phyloP scores from a whole-genome alignment of 129 eudicot species.

The Flaveria bidentis region DNA sequence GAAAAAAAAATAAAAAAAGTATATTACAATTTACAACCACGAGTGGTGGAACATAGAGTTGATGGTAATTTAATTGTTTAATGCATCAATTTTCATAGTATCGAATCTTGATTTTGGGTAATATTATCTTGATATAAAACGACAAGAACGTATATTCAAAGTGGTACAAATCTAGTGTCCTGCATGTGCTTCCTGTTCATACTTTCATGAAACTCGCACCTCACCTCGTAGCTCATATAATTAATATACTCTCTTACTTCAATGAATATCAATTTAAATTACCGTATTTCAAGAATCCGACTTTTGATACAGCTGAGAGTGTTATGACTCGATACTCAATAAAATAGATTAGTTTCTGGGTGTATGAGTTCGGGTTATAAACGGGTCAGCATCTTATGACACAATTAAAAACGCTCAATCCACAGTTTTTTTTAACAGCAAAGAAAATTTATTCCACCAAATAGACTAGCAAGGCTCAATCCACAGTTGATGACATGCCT shows the following conservation, averaged over 20 bases:
- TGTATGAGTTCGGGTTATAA: too few species aligned
- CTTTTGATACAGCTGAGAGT: too few species aligned
- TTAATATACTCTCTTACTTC: conserved; percentile 17
- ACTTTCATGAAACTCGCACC: conserved; percentile 49
- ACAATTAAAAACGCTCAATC: too few species aligned
- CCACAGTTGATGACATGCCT: too few species aligned
- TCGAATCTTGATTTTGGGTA: conserved; percentile 46
- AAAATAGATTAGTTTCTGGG: too few species aligned
- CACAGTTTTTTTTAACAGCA: too few species aligned
- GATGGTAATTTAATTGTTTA: conserved; percentile 17
- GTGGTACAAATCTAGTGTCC: conserved; percentile 38
- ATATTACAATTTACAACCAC: conserved; percentile 22
- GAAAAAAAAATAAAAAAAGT: not conserved
- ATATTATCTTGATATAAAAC: conserved; percentile 40
- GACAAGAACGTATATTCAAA: conserved; percentile 50
- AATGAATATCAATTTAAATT: conserved; percentile 3
- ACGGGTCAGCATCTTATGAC: too few species aligned
- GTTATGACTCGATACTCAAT: too few species aligned
- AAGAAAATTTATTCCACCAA: too few species aligned
- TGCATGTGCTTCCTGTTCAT: conserved; percentile 62
- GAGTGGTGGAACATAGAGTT: conserved; percentile 13
- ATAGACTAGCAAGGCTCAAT: too few species aligned
- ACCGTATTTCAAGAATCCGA: conserved; percentile 1
- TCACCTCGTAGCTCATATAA: conserved; percentile 17
- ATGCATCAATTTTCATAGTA: conserved; percentile 27